A percentile compares a stretch with the other conserved stretches of the same genome.
Conservation (phyloP, 169 alveolate species). For the Plasmodium inui region DNA sequence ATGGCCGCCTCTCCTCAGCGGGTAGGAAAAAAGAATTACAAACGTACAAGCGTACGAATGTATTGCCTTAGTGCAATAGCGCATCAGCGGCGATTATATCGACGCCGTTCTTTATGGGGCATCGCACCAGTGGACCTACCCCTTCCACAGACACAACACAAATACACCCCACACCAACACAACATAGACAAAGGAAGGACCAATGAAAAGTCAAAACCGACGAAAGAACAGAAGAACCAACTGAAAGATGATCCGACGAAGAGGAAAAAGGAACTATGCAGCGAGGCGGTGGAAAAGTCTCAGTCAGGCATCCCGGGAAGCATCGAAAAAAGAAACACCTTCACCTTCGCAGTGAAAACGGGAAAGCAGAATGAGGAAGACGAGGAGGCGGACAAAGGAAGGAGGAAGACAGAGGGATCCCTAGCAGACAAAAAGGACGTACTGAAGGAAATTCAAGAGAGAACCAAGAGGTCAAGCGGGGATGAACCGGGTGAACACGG, state of each 20-base stretch:
- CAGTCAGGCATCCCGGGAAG: background rate
- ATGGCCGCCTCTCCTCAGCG: background rate
- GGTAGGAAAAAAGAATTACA: background rate
- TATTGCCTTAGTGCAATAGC: background rate
- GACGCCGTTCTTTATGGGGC: background rate
- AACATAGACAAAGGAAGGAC: background rate
- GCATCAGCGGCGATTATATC: background rate
- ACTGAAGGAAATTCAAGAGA: background rate
- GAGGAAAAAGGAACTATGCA: too few species aligned
- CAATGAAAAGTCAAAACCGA: background rate
- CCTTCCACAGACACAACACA: background rate
- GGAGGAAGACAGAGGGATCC: constrained; percentile 49
- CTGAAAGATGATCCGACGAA: background rate
- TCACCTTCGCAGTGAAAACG: background rate
- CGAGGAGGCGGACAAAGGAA: background rate
- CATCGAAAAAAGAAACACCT: background rate
- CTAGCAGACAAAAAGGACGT: background rate
- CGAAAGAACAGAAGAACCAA: background rate
- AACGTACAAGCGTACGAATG: background rate
- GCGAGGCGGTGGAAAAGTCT: background rate
- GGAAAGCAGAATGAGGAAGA: background rate
- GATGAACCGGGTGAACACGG: background rate
- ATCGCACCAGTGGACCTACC: background rate
- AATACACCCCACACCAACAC: background rate
- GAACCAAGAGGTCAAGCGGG: background rate